Percentiles rank a stretch among this genome's conserved stretches.
phyloP scores from a whole-genome alignment of 1,284 basidiomycete genomes.

The Hymenochaete sp. region DNA sequence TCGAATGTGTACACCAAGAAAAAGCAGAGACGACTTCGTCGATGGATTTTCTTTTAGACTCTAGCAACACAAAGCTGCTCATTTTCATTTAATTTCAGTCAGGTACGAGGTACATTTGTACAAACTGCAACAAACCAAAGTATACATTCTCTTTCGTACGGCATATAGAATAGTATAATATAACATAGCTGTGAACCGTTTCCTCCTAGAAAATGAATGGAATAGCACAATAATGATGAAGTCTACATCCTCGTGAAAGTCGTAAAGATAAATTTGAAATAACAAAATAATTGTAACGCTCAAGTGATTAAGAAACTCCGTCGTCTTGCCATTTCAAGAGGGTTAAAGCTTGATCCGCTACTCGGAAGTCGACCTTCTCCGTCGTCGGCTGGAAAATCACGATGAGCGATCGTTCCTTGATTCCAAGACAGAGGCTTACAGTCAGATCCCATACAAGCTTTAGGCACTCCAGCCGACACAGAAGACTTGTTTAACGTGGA shows the following conservation, averaged over 20 bases:
- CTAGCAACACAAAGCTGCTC: too few species aligned
- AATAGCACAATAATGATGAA: too few species aligned
- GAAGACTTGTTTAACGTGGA: conserved; percentile 1
- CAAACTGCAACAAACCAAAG: too few species aligned
- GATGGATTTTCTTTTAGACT: too few species aligned
- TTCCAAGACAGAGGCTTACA: conserved; percentile 4
- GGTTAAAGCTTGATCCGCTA: conserved; percentile 8
- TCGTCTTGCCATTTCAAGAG: conserved; percentile 12
- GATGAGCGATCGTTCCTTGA: neutral
- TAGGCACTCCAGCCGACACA: neutral
- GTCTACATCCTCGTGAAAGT: too few species aligned
- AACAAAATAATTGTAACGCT: neutral
- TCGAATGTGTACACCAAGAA: too few species aligned
- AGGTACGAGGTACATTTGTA: too few species aligned
- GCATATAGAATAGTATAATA: too few species aligned
- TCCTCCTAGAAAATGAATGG: neutral
- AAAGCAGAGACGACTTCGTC: too few species aligned
- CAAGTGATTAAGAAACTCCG: conserved; percentile 9
- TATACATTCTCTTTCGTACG: too few species aligned
- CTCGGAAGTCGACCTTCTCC: conserved; percentile 6
- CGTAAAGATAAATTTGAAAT: neutral
- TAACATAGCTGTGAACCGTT: neutral
- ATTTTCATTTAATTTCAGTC: too few species aligned
- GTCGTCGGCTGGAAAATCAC: neutral
- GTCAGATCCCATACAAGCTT: conserved; percentile 5